A percentile compares a stretch with the other conserved stretches of the same genome.
phyloP scores from a whole-genome alignment of 2,329 filamentous ascomycete species.

The Thermochaetoides dissita region DNA sequence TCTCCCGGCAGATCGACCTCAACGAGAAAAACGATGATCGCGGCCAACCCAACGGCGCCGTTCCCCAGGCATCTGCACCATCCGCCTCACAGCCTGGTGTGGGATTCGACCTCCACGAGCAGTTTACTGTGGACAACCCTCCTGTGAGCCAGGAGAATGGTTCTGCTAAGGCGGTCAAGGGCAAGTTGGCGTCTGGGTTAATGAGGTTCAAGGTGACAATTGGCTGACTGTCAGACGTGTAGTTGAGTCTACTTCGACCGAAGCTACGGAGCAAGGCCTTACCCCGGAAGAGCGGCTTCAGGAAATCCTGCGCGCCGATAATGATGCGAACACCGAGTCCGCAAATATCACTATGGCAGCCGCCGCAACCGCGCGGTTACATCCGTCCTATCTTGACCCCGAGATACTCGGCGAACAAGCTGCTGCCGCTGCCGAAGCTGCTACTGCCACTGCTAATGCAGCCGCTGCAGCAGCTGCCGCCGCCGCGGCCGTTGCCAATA shows the following conservation, averaged over 20 bases:
- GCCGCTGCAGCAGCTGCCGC: slow-evolving; percentile 9
- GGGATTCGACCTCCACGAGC: slow-evolving; percentile 42
- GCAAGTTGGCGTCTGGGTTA: slow-evolving; percentile 16
- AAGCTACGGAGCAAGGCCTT: slow-evolving; percentile 19
- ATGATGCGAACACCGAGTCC: slow-evolving; percentile 26
- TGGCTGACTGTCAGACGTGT: slow-evolving; percentile 2
- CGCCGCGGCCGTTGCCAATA: background rate
- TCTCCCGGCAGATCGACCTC: slow-evolving; percentile 64
- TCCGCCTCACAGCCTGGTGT: slow-evolving; percentile 17
- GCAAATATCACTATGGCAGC: slow-evolving; percentile 42
- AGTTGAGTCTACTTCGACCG: slow-evolving; percentile 6
- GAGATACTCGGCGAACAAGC: slow-evolving; percentile 19
- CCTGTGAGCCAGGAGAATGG: slow-evolving; percentile 34
- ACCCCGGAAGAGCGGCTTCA: slow-evolving; percentile 38
- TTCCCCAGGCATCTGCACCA: slow-evolving; percentile 9
- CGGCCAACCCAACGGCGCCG: slow-evolving; percentile 21
- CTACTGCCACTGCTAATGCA: slow-evolving; percentile 10
- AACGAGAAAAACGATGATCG: slow-evolving; percentile 45
- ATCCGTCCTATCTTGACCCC: slow-evolving; percentile 40
- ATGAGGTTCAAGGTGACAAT: background rate
- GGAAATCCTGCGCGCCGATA: slow-evolving; percentile 26
- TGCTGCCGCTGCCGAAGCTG: slow-evolving; percentile 13
- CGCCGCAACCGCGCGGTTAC: slow-evolving; percentile 41
- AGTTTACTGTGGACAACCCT: slow-evolving; percentile 44
- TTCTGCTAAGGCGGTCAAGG: slow-evolving; percentile 22